Percentiles rank a stretch among this genome's conserved stretches.
These are phyloP conservation scores for Bimuria novae-zelandiae DNA, from an alignment of 2,329 filamentous ascomycete genomes.

Conservation along the genomic window DNA sequence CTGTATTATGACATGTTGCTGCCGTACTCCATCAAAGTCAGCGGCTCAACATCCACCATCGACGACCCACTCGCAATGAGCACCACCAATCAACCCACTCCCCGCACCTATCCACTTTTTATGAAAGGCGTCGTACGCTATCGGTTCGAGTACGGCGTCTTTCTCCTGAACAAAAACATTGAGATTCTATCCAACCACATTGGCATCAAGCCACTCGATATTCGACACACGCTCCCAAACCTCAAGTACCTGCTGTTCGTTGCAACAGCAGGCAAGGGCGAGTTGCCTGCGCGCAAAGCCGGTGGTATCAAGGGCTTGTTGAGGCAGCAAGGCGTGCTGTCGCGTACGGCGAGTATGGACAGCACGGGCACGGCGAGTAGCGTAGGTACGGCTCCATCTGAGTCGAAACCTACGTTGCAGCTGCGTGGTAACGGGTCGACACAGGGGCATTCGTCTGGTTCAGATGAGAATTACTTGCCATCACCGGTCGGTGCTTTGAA, in stretches of 20 bases:
- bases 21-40: constrained; percentile 76
- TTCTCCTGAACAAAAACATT: constrained; percentile 95
- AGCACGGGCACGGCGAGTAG: constrained; percentile 37
- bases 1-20: constrained; percentile 80
- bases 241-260: constrained; percentile 92
- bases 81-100: constrained; percentile 44
- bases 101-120: constrained; percentile 74
- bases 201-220: constrained; percentile 81
- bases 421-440: constrained; percentile 14
- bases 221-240: constrained; percentile 90
- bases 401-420: constrained; percentile 25
- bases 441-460: constrained; percentile 16
- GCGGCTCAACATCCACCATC: constrained; percentile 75
- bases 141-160: constrained; percentile 94
- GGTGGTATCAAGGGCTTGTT: constrained; percentile 44
- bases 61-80: constrained; percentile 69
- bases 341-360: constrained; percentile 40
- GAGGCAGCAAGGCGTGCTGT: constrained; percentile 28
- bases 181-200: constrained; percentile 68
- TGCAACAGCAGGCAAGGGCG: constrained; percentile 75
- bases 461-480: constrained; percentile 22
- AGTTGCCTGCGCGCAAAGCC: constrained; percentile 54
- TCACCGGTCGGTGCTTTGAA: constrained; percentile 20
- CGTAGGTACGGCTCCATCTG: constrained; percentile 24
- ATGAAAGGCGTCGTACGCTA: constrained; percentile 73